Conservation (phyloP, 768 basidiomycete genomes). For the Termitomyces sp. region DNA sequence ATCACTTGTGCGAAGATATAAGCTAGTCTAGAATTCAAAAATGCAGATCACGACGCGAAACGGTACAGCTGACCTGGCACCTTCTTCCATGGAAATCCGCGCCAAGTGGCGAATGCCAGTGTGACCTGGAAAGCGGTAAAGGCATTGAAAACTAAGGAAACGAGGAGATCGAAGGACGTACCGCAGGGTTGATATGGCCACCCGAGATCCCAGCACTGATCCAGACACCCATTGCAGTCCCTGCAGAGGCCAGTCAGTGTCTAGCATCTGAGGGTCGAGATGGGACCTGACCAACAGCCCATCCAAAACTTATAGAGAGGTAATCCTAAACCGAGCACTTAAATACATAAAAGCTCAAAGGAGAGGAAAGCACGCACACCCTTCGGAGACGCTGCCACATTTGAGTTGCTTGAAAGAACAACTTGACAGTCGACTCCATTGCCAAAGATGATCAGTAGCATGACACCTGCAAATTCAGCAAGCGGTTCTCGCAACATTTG, state of each 20-base stretch:
- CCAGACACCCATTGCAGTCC: constrained; percentile 44
- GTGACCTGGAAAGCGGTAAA: constrained; percentile 39
- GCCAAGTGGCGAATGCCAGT: constrained; percentile 54
- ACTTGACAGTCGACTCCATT: constrained; percentile 45
- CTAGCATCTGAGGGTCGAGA: background rate
- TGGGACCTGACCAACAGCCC: constrained; percentile 31
- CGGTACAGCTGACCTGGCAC: constrained; percentile 38
- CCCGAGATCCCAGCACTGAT: constrained; percentile 42
- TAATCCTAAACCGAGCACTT: constrained; percentile 24
- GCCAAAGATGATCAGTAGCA: constrained; percentile 50
- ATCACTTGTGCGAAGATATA: constrained; percentile 61
- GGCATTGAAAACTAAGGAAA: background rate
- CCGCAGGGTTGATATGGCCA: constrained; percentile 39
- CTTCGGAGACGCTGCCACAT: constrained; percentile 34
- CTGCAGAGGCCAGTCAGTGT: constrained; percentile 14
- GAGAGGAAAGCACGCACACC: constrained; percentile 33
- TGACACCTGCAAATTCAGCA: constrained; percentile 50
- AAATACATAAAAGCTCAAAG: background rate
- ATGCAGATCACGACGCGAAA: background rate
- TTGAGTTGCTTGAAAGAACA: constrained; percentile 33
- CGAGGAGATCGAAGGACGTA: constrained; percentile 10
- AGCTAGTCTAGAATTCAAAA: constrained; percentile 10
- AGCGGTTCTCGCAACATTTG: constrained; percentile 31
- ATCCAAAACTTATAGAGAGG: constrained; percentile 37
- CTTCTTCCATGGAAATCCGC: constrained; percentile 67